Conservation (phyloP, 2,329 filamentous ascomycete species). For the Colletotrichum australisinense region DNA sequence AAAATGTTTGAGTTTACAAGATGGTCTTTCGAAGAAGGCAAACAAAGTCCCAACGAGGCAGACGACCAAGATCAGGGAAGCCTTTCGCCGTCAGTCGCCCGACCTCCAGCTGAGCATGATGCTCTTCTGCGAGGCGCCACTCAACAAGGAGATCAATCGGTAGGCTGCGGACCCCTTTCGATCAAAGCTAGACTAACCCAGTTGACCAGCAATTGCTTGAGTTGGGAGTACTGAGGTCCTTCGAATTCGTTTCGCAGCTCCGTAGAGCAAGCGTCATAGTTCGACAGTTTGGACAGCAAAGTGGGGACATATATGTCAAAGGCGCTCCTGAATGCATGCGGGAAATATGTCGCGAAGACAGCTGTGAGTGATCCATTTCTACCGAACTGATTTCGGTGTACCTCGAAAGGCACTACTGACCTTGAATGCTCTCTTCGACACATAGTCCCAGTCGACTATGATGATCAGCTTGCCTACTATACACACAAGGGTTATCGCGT, state of each 20-base stretch:
- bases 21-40: constrained; percentile 93
- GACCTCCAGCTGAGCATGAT: constrained; percentile 71
- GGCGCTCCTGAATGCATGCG: constrained; percentile 97
- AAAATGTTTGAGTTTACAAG: constrained; percentile 99
- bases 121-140: constrained; percentile 39
- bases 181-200: constrained; percentile 32
- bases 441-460: constrained; percentile 84
- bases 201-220: constrained; percentile 71
- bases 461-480: constrained; percentile 89
- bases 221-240: constrained; percentile 88
- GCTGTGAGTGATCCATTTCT: constrained; percentile 67
- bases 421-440: constrained; percentile 14
- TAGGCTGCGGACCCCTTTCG: constrained; percentile 33
- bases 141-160: constrained; percentile 41
- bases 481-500: constrained; percentile 97
- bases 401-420: not conserved
- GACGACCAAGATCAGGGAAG: constrained; percentile 81
- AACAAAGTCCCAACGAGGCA: constrained; percentile 70
- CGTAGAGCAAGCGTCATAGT: constrained; percentile 94
- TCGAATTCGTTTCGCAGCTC: constrained; percentile 95
- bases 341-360: constrained; percentile 87
- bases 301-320: constrained; percentile 92
- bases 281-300: constrained; percentile 85
- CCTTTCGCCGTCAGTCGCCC: constrained; percentile 88
- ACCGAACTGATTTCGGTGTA: not conserved